Conservation (phyloP, 169 alveolate species). For the Cryptosporidium viatorum region DNA sequence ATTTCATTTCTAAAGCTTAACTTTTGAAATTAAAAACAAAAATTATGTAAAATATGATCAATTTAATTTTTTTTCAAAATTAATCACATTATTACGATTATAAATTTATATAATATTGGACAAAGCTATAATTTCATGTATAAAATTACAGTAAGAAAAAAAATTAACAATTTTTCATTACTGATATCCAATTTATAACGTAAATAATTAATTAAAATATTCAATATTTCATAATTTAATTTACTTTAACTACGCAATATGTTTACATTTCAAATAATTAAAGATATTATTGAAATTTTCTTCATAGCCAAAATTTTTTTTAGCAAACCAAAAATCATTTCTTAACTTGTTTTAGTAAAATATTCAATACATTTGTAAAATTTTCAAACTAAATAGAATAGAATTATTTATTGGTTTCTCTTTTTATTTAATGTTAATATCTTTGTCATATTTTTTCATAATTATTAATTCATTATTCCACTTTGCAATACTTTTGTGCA, state of each 20-base stretch:
- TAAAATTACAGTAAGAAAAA: background rate
- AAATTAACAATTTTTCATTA: background rate
- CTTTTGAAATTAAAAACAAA: background rate
- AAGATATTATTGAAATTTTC: background rate
- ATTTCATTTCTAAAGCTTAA: background rate
- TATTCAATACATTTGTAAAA: no score
- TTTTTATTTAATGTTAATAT: no score
- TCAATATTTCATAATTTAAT: background rate
- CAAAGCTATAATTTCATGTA: background rate
- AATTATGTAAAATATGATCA: background rate
- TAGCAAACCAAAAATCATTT: no score
- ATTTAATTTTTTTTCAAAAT: background rate
- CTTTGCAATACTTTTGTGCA: background rate
- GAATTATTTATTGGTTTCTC: background rate
- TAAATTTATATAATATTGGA: slow-evolving; percentile 11
- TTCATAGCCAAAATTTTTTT: no score
- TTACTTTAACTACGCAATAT: background rate
- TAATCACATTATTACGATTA: slow-evolving; percentile 1
- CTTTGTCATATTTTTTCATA: background rate
- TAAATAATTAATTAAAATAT: no score
- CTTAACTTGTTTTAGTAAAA: no score
- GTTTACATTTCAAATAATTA: background rate
- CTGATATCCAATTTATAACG: no score
- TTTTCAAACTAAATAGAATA: background rate
- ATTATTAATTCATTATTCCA: background rate